These are phyloP conservation scores for Colletotrichum melonis DNA, from an alignment of 2,329 filamentous ascomycete genomes.

Conservation along the genomic window DNA sequence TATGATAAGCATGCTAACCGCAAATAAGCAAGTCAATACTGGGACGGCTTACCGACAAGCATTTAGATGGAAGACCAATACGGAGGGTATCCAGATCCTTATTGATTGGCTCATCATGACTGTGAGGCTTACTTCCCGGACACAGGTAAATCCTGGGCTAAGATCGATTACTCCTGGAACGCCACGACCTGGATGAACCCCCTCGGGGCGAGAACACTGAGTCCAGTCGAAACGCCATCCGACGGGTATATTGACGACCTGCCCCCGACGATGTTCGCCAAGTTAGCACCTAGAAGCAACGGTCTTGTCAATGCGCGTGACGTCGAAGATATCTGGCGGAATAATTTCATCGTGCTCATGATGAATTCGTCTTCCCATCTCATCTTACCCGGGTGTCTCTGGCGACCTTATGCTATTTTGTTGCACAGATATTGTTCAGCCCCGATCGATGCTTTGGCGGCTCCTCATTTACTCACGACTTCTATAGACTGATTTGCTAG, in stretches of 20 bases:
- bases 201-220: constrained; percentile 70
- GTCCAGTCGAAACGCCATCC: constrained; percentile 72
- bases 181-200: constrained; percentile 76
- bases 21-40: not conserved
- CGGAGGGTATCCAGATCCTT: constrained; percentile 73
- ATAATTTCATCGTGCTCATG: constrained; percentile 81
- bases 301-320: constrained; percentile 69
- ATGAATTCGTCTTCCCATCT: constrained; percentile 82
- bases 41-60: not conserved
- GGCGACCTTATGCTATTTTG: constrained; percentile 77
- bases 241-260: constrained; percentile 74
- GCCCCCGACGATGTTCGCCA: constrained; percentile 80
- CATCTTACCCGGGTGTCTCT: constrained; percentile 79
- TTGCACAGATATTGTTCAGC: constrained; percentile 62
- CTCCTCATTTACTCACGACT: too few species aligned
- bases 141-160: constrained; percentile 73
- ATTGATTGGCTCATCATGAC: constrained; percentile 59
- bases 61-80: constrained; percentile 72
- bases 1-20: not conserved
- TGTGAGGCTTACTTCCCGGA: constrained; percentile 72
- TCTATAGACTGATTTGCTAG: too few species aligned
- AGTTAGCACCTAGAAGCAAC: constrained; percentile 72
- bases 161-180: constrained; percentile 73
- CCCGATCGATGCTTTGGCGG: too few species aligned
- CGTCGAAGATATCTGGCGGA: constrained; percentile 74